Conservation (phyloP, 768 basidiomycete species). For the Boletus speciosus region DNA sequence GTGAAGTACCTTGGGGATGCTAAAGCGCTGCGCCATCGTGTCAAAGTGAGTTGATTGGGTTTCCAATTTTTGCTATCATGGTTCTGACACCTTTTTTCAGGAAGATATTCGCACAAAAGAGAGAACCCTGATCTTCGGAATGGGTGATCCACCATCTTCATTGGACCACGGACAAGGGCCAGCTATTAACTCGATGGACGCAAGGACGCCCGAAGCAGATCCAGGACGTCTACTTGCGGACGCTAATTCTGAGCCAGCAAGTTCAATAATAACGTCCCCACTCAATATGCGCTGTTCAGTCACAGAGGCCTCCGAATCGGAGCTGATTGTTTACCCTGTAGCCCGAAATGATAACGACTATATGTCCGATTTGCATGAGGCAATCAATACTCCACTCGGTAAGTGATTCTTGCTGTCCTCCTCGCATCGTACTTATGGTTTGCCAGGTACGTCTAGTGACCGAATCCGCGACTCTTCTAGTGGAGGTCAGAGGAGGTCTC, state of each 20-base stretch:
- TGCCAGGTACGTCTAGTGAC: neutral
- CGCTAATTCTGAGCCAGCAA: neutral
- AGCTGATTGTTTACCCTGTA: neutral
- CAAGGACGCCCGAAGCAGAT: neutral
- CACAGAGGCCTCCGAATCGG: neutral
- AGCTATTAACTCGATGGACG: neutral
- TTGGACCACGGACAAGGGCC: neutral
- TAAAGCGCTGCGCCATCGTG: neutral
- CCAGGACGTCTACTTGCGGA: neutral
- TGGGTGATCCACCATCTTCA: neutral
- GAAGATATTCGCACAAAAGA: neutral
- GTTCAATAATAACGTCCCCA: neutral
- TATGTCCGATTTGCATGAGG: neutral
- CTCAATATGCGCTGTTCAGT: neutral
- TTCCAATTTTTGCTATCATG: neutral
- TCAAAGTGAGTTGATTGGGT: slow-evolving; percentile 1
- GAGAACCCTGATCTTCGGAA: slow-evolving; percentile 1
- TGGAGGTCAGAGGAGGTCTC: slow-evolving; percentile 1
- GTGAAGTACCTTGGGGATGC: slow-evolving; percentile 2
- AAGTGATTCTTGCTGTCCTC: neutral
- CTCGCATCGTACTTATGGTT: neutral
- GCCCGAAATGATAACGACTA: neutral
- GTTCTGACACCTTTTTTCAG: neutral
- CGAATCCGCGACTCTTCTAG: neutral
- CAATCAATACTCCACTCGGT: slow-evolving; percentile 3